A percentile compares a stretch with the other conserved stretches of the same genome.
Evolutionary conservation across 345 rosid genomes (phyloP).

Genomic region (Eucalyptus erythrocorys): DNA sequence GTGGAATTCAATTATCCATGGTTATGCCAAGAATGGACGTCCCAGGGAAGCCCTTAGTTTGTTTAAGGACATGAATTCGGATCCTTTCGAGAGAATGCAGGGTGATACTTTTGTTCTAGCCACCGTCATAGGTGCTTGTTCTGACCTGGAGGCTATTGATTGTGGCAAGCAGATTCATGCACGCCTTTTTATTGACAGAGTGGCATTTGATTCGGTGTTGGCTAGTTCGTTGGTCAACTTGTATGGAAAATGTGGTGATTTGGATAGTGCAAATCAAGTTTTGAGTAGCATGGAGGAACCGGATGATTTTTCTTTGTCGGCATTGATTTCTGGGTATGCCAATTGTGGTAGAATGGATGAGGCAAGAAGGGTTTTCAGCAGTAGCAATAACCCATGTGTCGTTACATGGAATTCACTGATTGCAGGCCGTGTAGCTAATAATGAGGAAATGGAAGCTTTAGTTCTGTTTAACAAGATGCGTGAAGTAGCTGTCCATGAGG

Average conservation of each 20-base stretch:
- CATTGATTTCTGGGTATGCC: slow-evolving; percentile 68
- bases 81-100: slow-evolving; percentile 10
- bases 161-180: slow-evolving; percentile 75
- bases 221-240: slow-evolving; percentile 55
- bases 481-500: slow-evolving; percentile 16
- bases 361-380: slow-evolving; percentile 39
- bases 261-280: slow-evolving; percentile 35
- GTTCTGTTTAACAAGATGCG: slow-evolving; percentile 48
- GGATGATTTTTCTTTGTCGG: slow-evolving; percentile 70
- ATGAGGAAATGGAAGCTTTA: slow-evolving; percentile 46
- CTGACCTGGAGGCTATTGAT: slow-evolving; percentile 5
- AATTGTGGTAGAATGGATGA: slow-evolving; percentile 39
- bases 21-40: slow-evolving; percentile 27
- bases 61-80: slow-evolving; percentile 31
- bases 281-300: slow-evolving; percentile 30
- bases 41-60: slow-evolving; percentile 41
- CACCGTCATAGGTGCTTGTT: slow-evolving; percentile 20
- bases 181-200: slow-evolving; percentile 24
- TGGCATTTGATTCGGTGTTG: slow-evolving; percentile 37
- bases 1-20: slow-evolving; percentile 57
- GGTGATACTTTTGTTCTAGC: slow-evolving; percentile 46
- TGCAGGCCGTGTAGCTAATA: slow-evolving; percentile 51
- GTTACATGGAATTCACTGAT: slow-evolving; percentile 78
- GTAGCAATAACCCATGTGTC: slow-evolving; percentile 19
- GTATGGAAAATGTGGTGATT: slow-evolving; percentile 66